Conservation (phyloP, 441 rosid species). For the Erysimum cheiri region DNA sequence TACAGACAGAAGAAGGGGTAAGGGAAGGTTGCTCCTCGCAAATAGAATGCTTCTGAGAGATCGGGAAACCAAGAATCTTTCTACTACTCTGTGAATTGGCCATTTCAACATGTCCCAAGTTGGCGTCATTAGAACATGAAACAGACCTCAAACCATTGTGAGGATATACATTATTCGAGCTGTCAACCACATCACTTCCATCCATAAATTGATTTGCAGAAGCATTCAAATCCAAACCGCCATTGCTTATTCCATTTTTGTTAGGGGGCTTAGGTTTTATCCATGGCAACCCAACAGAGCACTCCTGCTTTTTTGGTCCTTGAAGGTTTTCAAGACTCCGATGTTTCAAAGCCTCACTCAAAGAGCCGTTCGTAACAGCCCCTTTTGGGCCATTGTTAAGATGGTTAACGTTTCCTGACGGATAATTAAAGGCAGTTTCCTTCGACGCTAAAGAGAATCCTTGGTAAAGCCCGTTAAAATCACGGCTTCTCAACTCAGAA, state of each 20-base stretch:
- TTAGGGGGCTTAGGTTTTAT: slow-evolving; percentile 52
- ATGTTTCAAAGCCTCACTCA: slow-evolving; percentile 45
- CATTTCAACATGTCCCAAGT: slow-evolving; percentile 46
- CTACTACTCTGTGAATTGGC: slow-evolving; percentile 46
- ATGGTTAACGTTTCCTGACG: slow-evolving; percentile 34
- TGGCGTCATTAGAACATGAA: slow-evolving; percentile 49
- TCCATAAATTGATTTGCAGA: slow-evolving; percentile 47
- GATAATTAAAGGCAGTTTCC: slow-evolving; percentile 21
- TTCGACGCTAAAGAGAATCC: slow-evolving; percentile 34
- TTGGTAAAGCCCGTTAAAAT: slow-evolving; percentile 30
- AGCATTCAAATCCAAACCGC: slow-evolving; percentile 57
- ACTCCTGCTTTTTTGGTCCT: slow-evolving; percentile 55
- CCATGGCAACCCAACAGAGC: slow-evolving; percentile 64
- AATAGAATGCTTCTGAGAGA: slow-evolving; percentile 50
- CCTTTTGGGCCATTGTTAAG: slow-evolving; percentile 22
- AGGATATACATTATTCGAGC: slow-evolving; percentile 39
- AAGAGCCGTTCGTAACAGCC: slow-evolving; percentile 29
- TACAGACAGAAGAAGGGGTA: slow-evolving; percentile 46
- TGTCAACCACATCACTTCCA: slow-evolving; percentile 47
- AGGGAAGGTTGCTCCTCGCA: slow-evolving; percentile 52
- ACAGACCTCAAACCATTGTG: slow-evolving; percentile 49
- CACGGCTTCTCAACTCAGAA: slow-evolving; percentile 31
- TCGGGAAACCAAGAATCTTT: slow-evolving; percentile 69
- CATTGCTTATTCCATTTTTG: slow-evolving; percentile 47
- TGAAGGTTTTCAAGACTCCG: slow-evolving; percentile 49